Conservation (phyloP, 2,329 filamentous ascomycete genomes). For the Cyclaneusma minus region DNA sequence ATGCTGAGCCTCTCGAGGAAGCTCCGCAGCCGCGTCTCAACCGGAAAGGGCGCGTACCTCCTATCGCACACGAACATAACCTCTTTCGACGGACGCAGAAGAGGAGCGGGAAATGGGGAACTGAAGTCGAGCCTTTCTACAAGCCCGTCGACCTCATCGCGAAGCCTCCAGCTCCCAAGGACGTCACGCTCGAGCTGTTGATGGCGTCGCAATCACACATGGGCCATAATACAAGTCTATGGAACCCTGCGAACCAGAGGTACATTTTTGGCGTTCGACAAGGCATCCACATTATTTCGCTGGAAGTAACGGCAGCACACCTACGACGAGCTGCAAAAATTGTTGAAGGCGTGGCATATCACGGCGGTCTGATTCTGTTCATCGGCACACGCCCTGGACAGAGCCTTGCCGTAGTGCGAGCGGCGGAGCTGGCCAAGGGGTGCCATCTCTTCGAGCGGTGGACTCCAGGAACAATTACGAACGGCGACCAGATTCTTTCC, state of each 20-base stretch:
- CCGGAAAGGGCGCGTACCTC: no score
- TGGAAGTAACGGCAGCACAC: constrained; percentile 78
- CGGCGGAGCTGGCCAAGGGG: constrained; percentile 60
- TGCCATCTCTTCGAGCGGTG: constrained; percentile 89
- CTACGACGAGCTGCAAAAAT: constrained; percentile 87
- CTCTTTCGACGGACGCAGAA: constrained; percentile 22
- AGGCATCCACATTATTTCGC: constrained; percentile 81
- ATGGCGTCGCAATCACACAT: constrained; percentile 79
- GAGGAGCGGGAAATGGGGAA: constrained; percentile 31
- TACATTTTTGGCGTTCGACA: constrained; percentile 89
- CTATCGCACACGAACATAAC: constrained; percentile 12
- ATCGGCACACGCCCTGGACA: constrained; percentile 78
- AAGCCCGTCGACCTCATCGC: constrained; percentile 48
- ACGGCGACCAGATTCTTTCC: constrained; percentile 76
- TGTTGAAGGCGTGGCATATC: constrained; percentile 70
- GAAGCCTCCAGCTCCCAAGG: constrained; percentile 59
- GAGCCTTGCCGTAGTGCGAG: constrained; percentile 63
- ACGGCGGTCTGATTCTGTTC: constrained; percentile 77
- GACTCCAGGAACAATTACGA: constrained; percentile 85
- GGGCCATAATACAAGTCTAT: constrained; percentile 78
- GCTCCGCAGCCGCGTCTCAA: no score
- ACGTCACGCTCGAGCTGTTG: constrained; percentile 81
- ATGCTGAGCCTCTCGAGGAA: no score
- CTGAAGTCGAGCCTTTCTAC: constrained; percentile 38
- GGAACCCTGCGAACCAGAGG: constrained; percentile 86